Evolutionary conservation across 345 rosid genomes (phyloP), one percentile per base, ranked within the genome.

Genomic region (Gossypium turneri): DNA sequence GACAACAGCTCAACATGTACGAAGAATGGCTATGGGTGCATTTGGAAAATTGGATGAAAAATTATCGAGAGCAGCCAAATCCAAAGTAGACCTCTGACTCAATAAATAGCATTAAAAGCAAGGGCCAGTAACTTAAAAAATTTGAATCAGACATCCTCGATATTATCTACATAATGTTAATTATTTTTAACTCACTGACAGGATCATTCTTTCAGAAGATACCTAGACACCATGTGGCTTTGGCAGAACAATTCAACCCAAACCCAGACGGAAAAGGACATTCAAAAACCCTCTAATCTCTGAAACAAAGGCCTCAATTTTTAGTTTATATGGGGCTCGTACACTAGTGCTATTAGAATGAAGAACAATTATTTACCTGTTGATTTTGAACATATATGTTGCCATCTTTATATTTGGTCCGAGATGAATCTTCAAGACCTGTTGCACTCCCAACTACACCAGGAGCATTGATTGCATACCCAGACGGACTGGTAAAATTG

Each of bases 361-460:
- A 13, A 38, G 62, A 66, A 44, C 19, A 55, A 9, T 20, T 44
- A 4, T 55, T 78, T 80, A 94, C 98, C 97, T 92, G 97, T 41
- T 90, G 97, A 82, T 88, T 94, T 67, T 96, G 88, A 74, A 86
- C 85, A 73, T 89, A 94, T 38, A 94, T 81, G 74, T 85, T 92
- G 77, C 84, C 88, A 79, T 95, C 97, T 82, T 94, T 94, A 78
- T 87, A 92, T 79, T 90, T 94, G 79, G 89, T 86, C 78, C 94
- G 89, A 77, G 97, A 88, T 43, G 94, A 85, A 82, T 92, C 98
- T 67, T 94, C 97, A 48, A 89, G 87, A 73, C 97, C 97, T 5
- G 86, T 70, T 65, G 90, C 86, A 82, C 78, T 88, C 61, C 97
- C 98, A 64, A 89, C 92, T 38, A 92, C 86, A 67, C 92, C 92